Percentiles rank a stretch among this genome's conserved stretches.
phyloP scores from a whole-genome alignment of 306 rosid species.

The Fragaria iinumae region DNA sequence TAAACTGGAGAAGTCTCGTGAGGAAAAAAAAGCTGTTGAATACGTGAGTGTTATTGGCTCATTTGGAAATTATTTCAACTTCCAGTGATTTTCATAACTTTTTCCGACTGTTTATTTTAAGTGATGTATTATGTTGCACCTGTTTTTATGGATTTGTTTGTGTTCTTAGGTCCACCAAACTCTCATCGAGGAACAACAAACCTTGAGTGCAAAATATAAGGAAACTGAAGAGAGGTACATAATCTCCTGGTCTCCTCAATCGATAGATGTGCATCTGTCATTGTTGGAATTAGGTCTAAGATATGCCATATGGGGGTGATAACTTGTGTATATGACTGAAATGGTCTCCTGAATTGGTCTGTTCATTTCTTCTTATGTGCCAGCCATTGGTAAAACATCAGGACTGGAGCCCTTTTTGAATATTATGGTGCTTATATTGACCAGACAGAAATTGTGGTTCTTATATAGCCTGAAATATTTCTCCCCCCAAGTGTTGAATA shows the following conservation, averaged over 20 bases:
- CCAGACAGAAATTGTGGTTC: not conserved
- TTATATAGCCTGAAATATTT: not conserved
- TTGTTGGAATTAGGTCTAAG: not conserved
- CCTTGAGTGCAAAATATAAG: slow-evolving; percentile 52
- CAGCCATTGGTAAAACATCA: not conserved
- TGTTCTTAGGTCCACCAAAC: slow-evolving; percentile 54
- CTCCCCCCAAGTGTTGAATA: not conserved
- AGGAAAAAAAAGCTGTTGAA: slow-evolving; percentile 58
- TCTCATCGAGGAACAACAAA: slow-evolving; percentile 77
- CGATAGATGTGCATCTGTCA: not conserved
- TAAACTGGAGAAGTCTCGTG: slow-evolving; percentile 57
- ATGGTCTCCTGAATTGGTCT: not conserved
- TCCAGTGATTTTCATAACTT: not conserved
- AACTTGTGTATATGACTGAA: not conserved
- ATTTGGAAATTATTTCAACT: not conserved
- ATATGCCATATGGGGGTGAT: not conserved
- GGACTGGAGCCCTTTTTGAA: not conserved
- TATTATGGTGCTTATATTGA: not conserved
- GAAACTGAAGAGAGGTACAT: slow-evolving; percentile 76
- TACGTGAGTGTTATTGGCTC: slow-evolving; percentile 40
- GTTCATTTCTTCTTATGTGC: not conserved
- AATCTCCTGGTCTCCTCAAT: not conserved
- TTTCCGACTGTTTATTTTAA: slow-evolving; percentile 9
- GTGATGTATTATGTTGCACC: not conserved
- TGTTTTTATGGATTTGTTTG: slow-evolving; percentile 20